These are phyloP conservation scores for Penicillium waksmanii DNA, from an alignment of 495 filamentous ascomycete species.

Conservation along the genomic window DNA sequence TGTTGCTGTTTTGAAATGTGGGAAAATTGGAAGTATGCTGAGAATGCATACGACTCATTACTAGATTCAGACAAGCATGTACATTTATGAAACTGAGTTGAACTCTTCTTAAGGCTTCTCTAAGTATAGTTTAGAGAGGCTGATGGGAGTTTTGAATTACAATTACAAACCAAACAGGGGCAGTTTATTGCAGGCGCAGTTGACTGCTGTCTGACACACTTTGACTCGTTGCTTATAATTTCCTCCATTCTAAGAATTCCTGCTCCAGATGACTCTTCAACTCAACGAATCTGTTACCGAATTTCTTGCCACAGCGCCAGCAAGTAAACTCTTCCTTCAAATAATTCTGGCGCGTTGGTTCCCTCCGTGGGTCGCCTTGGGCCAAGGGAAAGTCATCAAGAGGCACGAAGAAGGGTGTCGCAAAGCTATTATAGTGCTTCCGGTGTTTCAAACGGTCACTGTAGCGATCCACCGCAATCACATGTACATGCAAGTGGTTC, in stretches of 20 bases:
- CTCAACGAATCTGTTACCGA: slow-evolving; percentile 69
- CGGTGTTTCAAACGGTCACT: slow-evolving; percentile 72
- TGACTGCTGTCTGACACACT: neutral
- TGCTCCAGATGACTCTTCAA: slow-evolving; percentile 79
- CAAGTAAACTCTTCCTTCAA: slow-evolving; percentile 68
- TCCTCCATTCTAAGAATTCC: slow-evolving; percentile 85
- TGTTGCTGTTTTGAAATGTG: slow-evolving; percentile 7
- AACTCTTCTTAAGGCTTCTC: neutral
- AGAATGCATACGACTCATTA: slow-evolving; percentile 26
- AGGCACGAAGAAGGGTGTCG: slow-evolving; percentile 81
- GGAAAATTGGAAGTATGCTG: slow-evolving; percentile 24
- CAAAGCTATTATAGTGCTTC: slow-evolving; percentile 93
- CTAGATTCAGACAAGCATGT: slow-evolving; percentile 26
- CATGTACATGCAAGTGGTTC: slow-evolving; percentile 90
- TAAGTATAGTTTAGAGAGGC: slow-evolving; percentile 3
- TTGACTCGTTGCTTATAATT: slow-evolving; percentile 47
- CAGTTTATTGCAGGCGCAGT: slow-evolving; percentile 14
- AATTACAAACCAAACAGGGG: slow-evolving; percentile 19
- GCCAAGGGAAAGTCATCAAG: slow-evolving; percentile 81
- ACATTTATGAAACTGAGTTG: slow-evolving; percentile 30
- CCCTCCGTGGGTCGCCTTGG: slow-evolving; percentile 59
- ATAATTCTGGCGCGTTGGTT: slow-evolving; percentile 58
- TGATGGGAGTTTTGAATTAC: slow-evolving; percentile 10
- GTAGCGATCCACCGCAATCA: slow-evolving; percentile 74
- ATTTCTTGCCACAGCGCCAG: slow-evolving; percentile 82